phyloP scores from a whole-genome alignment of 345 rosid species.

The Ceriops decandra region DNA sequence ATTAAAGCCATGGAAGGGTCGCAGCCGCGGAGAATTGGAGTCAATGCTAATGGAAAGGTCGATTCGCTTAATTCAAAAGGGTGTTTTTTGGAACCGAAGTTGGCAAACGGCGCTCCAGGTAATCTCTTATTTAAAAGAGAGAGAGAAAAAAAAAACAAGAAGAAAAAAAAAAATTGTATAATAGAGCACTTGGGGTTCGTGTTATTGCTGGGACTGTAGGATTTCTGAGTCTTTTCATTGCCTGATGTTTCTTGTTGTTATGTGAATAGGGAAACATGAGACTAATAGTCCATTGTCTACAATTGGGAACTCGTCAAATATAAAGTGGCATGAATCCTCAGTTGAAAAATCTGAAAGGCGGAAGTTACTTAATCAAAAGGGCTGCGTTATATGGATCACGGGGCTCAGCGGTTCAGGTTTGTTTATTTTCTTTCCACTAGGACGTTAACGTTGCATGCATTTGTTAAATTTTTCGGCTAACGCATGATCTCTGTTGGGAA shows the following conservation, averaged over 20 bases:
- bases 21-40: background rate
- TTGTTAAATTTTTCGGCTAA: background rate
- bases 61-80: constrained; percentile 1
- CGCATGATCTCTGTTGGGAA: background rate
- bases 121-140: background rate
- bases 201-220: background rate
- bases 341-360: constrained; percentile 22
- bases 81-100: background rate
- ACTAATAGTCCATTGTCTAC: constrained; percentile 6
- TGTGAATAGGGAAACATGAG: constrained; percentile 10
- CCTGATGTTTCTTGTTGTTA: background rate
- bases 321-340: constrained; percentile 26
- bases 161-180: no score
- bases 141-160: no score
- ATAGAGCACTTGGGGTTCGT: background rate
- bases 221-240: background rate
- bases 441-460: background rate
- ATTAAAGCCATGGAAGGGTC: constrained; percentile 7
- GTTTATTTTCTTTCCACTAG: background rate
- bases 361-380: constrained; percentile 23
- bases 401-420: constrained; percentile 33
- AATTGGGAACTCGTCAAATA: constrained; percentile 26
- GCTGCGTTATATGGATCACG: constrained; percentile 32
- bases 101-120: constrained; percentile 24
- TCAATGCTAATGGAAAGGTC: constrained; percentile 5